A percentile compares a stretch with the other conserved stretches of the same genome.
phyloP scores from a whole-genome alignment of 352 stramenopile species.

The Globisporangium okanoganense region DNA sequence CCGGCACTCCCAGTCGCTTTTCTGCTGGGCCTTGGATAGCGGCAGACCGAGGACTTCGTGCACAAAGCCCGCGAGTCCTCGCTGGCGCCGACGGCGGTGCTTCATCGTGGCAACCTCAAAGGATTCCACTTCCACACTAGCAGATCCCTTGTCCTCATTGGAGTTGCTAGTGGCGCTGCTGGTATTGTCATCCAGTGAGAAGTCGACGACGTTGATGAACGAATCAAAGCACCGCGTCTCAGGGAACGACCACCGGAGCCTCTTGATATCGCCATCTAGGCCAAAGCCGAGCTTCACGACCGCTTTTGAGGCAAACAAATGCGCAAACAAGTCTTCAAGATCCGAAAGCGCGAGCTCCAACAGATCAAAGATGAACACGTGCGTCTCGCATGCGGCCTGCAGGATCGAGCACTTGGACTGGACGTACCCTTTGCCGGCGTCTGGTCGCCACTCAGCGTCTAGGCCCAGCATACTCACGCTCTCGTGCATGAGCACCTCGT shows the following conservation, averaged over 20 bases:
- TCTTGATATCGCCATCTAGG: conserved; percentile 61
- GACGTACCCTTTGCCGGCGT: conserved; percentile 23
- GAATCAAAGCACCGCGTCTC: conserved; percentile 58
- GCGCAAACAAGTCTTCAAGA: conserved; percentile 60
- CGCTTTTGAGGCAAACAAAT: conserved; percentile 44
- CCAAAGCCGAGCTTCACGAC: conserved; percentile 66
- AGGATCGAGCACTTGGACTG: conserved; percentile 68
- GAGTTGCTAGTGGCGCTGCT: not conserved
- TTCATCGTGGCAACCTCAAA: conserved; percentile 18
- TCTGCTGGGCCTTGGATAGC: conserved; percentile 68
- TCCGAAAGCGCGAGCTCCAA: conserved; percentile 47
- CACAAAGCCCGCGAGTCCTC: conserved; percentile 51
- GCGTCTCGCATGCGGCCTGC: conserved; percentile 58
- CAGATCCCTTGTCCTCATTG: not conserved
- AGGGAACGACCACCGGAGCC: conserved; percentile 66
- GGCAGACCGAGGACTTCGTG: conserved; percentile 50
- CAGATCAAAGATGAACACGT: conserved; percentile 71
- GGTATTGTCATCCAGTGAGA: conserved; percentile 41
- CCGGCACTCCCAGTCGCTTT: conserved; percentile 69
- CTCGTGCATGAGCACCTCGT: conserved; percentile 42
- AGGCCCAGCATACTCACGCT: conserved; percentile 39
- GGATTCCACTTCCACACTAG: not conserved
- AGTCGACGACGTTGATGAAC: conserved; percentile 63
- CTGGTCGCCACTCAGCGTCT: conserved; percentile 71
- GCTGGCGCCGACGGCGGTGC: conserved; percentile 32